These are phyloP conservation scores for Tulasnella calospora DNA, from an alignment of 768 basidiomycete genomes.

Conservation along the genomic window DNA sequence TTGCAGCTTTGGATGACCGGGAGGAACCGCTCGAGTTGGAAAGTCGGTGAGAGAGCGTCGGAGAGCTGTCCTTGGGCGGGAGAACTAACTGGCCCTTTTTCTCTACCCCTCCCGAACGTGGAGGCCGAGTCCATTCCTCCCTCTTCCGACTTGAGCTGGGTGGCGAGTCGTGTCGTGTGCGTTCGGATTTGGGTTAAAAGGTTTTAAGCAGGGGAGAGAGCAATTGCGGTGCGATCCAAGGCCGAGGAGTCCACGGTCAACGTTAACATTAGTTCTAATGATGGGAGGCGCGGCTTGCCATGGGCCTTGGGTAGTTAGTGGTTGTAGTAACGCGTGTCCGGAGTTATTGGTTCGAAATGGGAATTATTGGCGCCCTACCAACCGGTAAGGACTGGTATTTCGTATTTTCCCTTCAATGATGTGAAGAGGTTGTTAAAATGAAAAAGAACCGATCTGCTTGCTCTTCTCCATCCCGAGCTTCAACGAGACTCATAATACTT, in stretches of 20 bases:
- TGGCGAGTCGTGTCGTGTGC: neutral
- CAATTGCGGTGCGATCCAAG: slow-evolving; percentile 1
- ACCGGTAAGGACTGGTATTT: too few relatives aligned
- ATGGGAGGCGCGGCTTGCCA: neutral
- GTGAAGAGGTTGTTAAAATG: neutral
- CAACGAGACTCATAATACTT: neutral
- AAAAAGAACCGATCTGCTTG: neutral
- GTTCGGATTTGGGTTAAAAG: neutral
- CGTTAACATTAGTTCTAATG: neutral
- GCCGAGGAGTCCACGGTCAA: slow-evolving; percentile 1
- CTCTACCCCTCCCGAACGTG: neutral
- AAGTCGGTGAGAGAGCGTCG: neutral
- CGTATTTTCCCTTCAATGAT: too few relatives aligned
- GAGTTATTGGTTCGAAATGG: too few relatives aligned
- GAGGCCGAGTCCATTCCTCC: neutral
- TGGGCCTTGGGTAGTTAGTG: too few relatives aligned
- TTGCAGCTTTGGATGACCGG: neutral
- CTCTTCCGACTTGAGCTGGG: neutral
- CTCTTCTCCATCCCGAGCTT: neutral
- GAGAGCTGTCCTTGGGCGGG: neutral
- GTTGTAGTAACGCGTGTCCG: too few relatives aligned
- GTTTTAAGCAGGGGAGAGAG: neutral
- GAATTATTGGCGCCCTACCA: too few relatives aligned
- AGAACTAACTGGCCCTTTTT: neutral
- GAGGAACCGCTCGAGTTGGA: neutral